These are phyloP conservation scores for Telopea speciosissima DNA, from an alignment of 177 flowering plant species.

Conservation along the genomic window DNA sequence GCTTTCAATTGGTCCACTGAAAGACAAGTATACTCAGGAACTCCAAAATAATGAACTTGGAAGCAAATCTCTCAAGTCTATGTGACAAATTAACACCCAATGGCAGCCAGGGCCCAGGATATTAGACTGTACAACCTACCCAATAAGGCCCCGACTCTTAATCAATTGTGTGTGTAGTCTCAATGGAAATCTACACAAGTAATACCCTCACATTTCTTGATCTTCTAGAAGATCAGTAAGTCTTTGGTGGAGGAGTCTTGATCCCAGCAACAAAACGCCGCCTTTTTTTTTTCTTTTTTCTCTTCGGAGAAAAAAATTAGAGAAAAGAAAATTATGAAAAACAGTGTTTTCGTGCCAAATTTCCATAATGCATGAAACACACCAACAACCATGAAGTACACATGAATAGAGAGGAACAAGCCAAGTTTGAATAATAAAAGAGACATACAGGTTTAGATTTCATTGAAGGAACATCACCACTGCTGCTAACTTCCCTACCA, in stretches of 20 bases:
- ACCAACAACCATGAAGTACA: conserved; percentile 20
- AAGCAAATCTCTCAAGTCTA: too few relatives aligned
- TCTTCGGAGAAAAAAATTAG: too few relatives aligned
- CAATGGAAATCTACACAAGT: not conserved
- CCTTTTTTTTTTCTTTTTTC: not conserved
- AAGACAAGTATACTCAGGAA: too few relatives aligned
- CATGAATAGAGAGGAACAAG: conserved; percentile 9
- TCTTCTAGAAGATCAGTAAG: not conserved
- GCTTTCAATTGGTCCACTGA: too few relatives aligned
- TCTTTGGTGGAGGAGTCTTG: too few relatives aligned
- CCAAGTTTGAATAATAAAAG: conserved; percentile 15
- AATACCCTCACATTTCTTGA: not conserved
- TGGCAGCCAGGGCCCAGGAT: too few relatives aligned
- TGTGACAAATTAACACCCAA: too few relatives aligned
- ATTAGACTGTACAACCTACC: too few relatives aligned
- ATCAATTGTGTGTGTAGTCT: too few relatives aligned
- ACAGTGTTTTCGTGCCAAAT: conserved; percentile 16
- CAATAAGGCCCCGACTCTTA: too few relatives aligned
- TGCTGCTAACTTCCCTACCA: conserved; percentile 45
- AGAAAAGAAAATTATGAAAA: conserved; percentile 1
- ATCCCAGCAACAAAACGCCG: conserved; percentile 11
- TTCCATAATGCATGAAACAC: conserved; percentile 1
- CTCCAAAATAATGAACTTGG: too few relatives aligned
- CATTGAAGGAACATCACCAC: conserved; percentile 33
- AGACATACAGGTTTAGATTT: conserved; percentile 79